phyloP scores from a whole-genome alignment of 305 asterid species.

The Solanum chacoense region DNA sequence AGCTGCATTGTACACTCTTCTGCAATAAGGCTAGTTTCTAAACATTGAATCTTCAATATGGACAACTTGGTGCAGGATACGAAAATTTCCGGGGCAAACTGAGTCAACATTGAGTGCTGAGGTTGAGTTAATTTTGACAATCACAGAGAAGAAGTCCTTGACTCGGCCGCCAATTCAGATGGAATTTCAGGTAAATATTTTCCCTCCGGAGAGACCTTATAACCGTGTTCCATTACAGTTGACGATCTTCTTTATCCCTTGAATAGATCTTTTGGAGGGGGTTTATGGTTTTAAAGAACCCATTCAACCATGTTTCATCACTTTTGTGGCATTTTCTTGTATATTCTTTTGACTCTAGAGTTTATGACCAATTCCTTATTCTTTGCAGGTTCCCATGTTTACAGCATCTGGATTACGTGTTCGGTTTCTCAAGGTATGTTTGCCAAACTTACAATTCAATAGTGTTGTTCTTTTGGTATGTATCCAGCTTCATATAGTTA shows the following conservation, averaged over 20 bases:
- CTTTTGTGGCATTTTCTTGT: background rate
- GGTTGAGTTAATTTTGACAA: slow-evolving; percentile 91
- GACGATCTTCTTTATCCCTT: background rate
- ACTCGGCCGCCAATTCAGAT: slow-evolving; percentile 98
- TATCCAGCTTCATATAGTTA: background rate
- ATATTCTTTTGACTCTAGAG: background rate
- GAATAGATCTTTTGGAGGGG: background rate
- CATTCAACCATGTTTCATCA: background rate
- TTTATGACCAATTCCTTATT: background rate
- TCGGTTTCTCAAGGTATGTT: slow-evolving; percentile 85
- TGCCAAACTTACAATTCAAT: background rate
- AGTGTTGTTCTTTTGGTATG: background rate
- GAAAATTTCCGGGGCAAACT: slow-evolving; percentile 99
- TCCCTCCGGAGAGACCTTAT: background rate
- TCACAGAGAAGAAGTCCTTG: slow-evolving; percentile 93
- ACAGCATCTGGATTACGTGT: slow-evolving; percentile 98
- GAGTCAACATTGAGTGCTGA: slow-evolving; percentile 99
- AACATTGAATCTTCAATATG: background rate
- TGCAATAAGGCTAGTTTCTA: background rate
- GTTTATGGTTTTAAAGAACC: background rate
- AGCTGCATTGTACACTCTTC: background rate
- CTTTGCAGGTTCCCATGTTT: slow-evolving; percentile 92
- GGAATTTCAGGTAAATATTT: slow-evolving; percentile 84
- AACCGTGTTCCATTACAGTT: background rate
- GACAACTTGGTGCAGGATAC: slow-evolving; percentile 50